These are phyloP conservation scores for Aquilaria sinensis DNA, from an alignment of 345 rosid species.

Conservation along the genomic window DNA sequence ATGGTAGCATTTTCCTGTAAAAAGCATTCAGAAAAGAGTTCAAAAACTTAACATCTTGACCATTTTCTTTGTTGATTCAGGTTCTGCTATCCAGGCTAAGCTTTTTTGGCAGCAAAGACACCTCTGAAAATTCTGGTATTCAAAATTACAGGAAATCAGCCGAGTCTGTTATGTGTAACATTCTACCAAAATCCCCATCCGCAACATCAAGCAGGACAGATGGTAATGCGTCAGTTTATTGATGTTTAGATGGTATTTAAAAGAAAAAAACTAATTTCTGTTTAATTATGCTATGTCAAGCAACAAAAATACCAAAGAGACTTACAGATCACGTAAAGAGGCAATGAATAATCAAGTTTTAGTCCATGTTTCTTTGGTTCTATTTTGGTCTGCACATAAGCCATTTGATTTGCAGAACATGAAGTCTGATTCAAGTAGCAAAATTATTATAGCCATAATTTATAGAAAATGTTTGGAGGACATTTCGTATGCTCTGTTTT, in stretches of 20 bases:
- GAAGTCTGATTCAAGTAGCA: background rate
- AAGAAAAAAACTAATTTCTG: background rate
- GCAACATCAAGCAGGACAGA: conserved; percentile 80
- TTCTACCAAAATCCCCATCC: conserved; percentile 81
- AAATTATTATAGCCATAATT: background rate
- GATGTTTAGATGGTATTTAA: background rate
- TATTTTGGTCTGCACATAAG: background rate
- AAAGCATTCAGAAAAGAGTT: too few relatives aligned
- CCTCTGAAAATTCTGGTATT: conserved; percentile 54
- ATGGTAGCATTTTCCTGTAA: too few relatives aligned
- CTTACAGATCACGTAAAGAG: background rate
- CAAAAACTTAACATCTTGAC: background rate
- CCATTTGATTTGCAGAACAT: background rate
- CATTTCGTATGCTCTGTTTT: background rate
- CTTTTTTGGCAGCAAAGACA: conserved; percentile 61
- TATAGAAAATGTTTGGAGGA: background rate
- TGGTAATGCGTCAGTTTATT: conserved; percentile 27
- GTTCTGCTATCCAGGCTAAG: conserved; percentile 76
- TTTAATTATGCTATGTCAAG: conserved; percentile 1
- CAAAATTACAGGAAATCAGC: conserved; percentile 68
- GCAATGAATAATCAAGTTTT: background rate
- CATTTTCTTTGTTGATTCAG: conserved; percentile 33
- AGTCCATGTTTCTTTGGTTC: background rate
- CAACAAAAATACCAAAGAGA: background rate
- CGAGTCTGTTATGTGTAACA: conserved; percentile 90